Evolutionary conservation across 2,329 filamentous ascomycete genomes (phyloP), one percentile per base, ranked within the genome.

Genomic region (Talaromyces sp.): DNA sequence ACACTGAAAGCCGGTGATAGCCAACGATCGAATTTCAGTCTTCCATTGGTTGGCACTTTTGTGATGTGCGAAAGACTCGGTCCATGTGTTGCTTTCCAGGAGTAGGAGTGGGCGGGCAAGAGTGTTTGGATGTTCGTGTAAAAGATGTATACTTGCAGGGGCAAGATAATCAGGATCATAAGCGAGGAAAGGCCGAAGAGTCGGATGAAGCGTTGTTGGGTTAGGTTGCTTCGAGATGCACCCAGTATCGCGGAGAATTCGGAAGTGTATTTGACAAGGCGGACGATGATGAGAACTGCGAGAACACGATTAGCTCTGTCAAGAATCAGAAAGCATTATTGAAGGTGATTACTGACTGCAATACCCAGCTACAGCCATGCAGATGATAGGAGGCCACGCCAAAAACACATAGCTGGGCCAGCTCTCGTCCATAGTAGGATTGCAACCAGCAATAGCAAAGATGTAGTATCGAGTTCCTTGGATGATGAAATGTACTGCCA

Each of bases 391-490:
- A 2, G 84, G 83, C 83, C 87, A 89, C 16, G 87, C 80, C 65
- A 80, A 80, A 22, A 83, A 76, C 43, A 90, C 75, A 7, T 88
- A 71, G 60, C 80, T 84, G 1, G 82, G 77, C 87, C 87, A 90
- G 69, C 83, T 88, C 31, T 79, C 73, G 71, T 86, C 83, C 47
- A 83, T 81, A 37, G 81, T 75, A 31, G 83, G 78, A 45, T 80
- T 77, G 72, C 89, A 91, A 1, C 89, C 89, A 16, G 81, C 79
- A 54, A 90, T 84, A 4, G 83, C 80, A 61, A 80, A 80, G 52
- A 91, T 79, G 62, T 81, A 79, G 74, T 88, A 91, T 24, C 89
- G 82, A 43, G 76, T 78, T 3, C 80, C 78, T 68, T 90, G 88
- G 11, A 89, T 83, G 33, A 89, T 70, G 70, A 86, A 87, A 70